Conservation (phyloP, 73 alveolate genomes). For the Effrenium voratum region DNA sequence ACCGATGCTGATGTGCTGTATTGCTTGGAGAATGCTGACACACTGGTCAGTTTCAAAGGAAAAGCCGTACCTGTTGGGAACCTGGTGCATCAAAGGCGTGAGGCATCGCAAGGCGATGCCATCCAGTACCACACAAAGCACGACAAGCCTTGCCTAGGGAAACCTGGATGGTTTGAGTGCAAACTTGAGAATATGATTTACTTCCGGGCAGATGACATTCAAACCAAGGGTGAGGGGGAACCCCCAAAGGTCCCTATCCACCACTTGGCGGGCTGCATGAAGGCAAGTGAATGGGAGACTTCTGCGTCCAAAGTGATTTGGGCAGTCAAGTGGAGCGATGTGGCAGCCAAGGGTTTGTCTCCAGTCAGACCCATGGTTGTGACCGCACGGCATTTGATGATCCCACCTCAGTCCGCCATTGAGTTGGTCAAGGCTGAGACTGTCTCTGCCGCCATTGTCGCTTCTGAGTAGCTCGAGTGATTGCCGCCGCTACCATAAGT, state of each 20-base stretch:
- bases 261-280: not conserved
- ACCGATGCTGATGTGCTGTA: not conserved
- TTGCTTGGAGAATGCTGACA: not conserved
- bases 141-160: not conserved
- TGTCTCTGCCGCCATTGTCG: too few relatives aligned
- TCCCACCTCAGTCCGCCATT: not conserved
- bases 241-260: not conserved
- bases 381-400: not conserved
- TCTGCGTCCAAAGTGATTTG: not conserved
- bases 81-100: not conserved
- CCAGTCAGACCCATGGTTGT: not conserved
- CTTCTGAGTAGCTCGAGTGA: too few relatives aligned
- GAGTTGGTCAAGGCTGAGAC: not conserved
- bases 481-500: too few relatives aligned
- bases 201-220: not conserved
- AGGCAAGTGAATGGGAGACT: not conserved
- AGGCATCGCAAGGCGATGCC: not conserved
- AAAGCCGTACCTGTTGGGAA: not conserved
- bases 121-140: not conserved
- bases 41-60: not conserved
- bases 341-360: not conserved
- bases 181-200: not conserved
- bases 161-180: not conserved
- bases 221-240: not conserved
- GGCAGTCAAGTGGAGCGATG: slow-evolving; percentile 5